Conservation (phyloP, 169 alveolate genomes). For the Hepatocystis sp. region DNA sequence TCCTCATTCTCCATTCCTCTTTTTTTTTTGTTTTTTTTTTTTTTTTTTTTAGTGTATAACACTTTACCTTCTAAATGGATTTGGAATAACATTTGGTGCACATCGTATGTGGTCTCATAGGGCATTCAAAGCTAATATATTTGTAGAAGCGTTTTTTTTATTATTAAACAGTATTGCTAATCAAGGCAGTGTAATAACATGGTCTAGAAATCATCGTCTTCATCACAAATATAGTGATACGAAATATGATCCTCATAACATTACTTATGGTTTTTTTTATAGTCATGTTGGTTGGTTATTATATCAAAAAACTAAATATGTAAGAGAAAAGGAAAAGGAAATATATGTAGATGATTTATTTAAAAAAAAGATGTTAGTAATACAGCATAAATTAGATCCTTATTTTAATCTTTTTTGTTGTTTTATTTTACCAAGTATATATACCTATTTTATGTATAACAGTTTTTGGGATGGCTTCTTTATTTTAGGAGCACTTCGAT, state of each 20-base stretch:
- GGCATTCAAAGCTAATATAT: constrained; percentile 84
- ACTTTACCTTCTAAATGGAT: constrained; percentile 83
- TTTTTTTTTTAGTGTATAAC: constrained; percentile 54
- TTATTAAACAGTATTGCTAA: constrained; percentile 86
- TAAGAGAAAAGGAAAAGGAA: constrained; percentile 78
- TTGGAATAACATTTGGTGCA: constrained; percentile 92
- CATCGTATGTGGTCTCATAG: constrained; percentile 92
- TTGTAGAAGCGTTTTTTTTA: constrained; percentile 81
- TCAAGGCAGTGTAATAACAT: constrained; percentile 89
- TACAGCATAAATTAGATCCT: constrained; percentile 84
- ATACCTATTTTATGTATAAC: constrained; percentile 80
- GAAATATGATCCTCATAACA: constrained; percentile 88
- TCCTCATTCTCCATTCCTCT: no score
- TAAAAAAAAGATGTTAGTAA: constrained; percentile 75
- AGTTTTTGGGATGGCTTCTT: constrained; percentile 86
- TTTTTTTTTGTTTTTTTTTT: neutral
- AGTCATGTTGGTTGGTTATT: constrained; percentile 92
- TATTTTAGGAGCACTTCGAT: constrained; percentile 84
- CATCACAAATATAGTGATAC: constrained; percentile 89
- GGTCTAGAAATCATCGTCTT: constrained; percentile 89
- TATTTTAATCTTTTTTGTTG: constrained; percentile 86
- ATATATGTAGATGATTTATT: constrained; percentile 78
- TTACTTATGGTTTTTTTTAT: constrained; percentile 87
- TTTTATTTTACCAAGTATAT: constrained; percentile 85
- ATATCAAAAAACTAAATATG: constrained; percentile 78